A percentile compares a stretch with the other conserved stretches of the same genome.
phyloP scores from a whole-genome alignment of 108 stramenopile species.

The Aurantiochytrium sp. region DNA sequence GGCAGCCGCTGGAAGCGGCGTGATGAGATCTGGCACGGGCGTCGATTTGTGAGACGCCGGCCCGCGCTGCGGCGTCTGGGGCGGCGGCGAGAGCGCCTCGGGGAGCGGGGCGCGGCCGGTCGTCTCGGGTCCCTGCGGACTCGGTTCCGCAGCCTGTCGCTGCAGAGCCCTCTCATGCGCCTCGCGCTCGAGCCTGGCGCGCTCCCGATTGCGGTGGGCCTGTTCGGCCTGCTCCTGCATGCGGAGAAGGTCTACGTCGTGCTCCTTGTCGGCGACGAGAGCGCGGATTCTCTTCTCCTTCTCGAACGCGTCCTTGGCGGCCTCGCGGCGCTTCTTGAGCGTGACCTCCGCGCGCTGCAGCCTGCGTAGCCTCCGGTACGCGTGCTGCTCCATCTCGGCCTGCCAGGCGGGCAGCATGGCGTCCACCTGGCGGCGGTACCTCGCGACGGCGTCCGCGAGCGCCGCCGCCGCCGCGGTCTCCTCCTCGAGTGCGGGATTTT shows the following conservation, averaged over 20 bases:
- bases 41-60: too few relatives aligned
- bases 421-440: background rate
- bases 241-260: background rate
- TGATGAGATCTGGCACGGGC: too few relatives aligned
- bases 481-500: too few relatives aligned
- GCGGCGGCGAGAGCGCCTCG: too few relatives aligned
- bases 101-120: too few relatives aligned
- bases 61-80: too few relatives aligned
- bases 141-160: background rate
- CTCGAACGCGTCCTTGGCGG: background rate
- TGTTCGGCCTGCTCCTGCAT: background rate
- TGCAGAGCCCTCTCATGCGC: background rate
- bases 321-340: background rate
- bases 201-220: background rate
- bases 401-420: background rate
- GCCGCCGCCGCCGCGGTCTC: background rate
- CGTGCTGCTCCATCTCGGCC: background rate
- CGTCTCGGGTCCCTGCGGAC: too few relatives aligned
- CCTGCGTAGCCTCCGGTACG: background rate
- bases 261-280: slow-evolving; percentile 13
- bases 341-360: background rate
- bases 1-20: too few relatives aligned
- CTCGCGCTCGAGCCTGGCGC: background rate
- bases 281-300: background rate
- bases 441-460: background rate